phyloP scores from a whole-genome alignment of 176 grass and related monocot genomes.

The Oryza nivara region DNA sequence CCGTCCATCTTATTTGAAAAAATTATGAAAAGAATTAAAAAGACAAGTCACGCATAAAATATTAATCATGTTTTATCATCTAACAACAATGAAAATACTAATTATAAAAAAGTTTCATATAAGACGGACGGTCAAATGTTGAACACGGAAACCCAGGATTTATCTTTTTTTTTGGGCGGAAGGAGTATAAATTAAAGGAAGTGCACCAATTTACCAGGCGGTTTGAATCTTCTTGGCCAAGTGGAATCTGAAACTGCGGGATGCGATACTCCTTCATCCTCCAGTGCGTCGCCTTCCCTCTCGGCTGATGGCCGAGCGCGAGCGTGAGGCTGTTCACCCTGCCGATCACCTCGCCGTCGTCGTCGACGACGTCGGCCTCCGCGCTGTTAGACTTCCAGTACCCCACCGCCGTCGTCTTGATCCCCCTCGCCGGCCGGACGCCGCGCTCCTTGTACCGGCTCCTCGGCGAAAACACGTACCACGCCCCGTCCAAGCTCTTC shows the following conservation, averaged over 20 bases:
- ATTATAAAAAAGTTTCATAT: no score
- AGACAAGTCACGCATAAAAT: no score
- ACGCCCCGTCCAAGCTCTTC: background rate
- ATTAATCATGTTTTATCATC: no score
- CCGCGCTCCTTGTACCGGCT: background rate
- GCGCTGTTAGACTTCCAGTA: constrained; percentile 40
- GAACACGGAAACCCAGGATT: no score
- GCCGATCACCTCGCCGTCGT: background rate
- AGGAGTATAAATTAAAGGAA: no score
- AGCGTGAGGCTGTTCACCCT: constrained; percentile 28
- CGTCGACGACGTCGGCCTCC: background rate
- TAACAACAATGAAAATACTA: no score
- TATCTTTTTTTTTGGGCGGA: no score
- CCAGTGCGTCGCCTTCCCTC: background rate
- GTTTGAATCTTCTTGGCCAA: background rate
- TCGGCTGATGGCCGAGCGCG: background rate
- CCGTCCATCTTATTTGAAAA: no score
- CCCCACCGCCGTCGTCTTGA: background rate
- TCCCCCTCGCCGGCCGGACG: background rate
- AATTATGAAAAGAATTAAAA: no score
- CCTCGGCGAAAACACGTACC: constrained; percentile 46
- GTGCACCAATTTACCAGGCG: background rate
- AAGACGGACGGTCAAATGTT: no score
- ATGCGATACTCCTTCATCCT: constrained; percentile 52
- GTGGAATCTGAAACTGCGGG: background rate